phyloP scores from a whole-genome alignment of 306 rosid species.

The Benincasa hispida region DNA sequence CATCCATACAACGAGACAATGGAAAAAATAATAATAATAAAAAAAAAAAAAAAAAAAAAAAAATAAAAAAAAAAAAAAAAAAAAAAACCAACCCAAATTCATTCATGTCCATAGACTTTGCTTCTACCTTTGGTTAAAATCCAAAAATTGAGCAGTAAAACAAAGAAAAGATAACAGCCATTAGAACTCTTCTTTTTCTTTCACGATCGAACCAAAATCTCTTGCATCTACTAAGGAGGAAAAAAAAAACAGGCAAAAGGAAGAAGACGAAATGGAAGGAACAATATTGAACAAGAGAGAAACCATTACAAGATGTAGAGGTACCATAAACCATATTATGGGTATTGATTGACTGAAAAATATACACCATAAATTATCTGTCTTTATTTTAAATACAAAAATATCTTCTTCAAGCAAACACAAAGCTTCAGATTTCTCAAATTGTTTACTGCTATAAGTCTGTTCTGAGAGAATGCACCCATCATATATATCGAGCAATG shows the following conservation, averaged over 20 bases:
- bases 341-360: constrained; percentile 8
- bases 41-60: too few relatives aligned
- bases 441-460: not conserved
- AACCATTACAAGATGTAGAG: not conserved
- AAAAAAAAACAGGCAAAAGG: not conserved
- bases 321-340: constrained; percentile 1
- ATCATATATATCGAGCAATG: not conserved
- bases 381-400: constrained; percentile 10
- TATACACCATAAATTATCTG: constrained; percentile 7
- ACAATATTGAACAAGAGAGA: not conserved
- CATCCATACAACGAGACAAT: too few relatives aligned
- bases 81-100: too few relatives aligned
- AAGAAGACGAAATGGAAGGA: not conserved
- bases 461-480: not conserved
- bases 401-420: constrained; percentile 10
- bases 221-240: not conserved
- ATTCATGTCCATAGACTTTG: not conserved
- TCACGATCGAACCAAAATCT: not conserved
- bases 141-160: not conserved
- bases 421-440: constrained; percentile 7
- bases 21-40: too few relatives aligned
- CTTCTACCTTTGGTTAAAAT: not conserved
- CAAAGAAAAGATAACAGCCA: not conserved
- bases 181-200: not conserved
- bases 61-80: too few relatives aligned